A percentile compares a stretch with the other conserved stretches of the same genome.
Evolutionary conservation across 2,329 filamentous ascomycete species (phyloP).

Genomic region (Ophiostoma quercus): DNA sequence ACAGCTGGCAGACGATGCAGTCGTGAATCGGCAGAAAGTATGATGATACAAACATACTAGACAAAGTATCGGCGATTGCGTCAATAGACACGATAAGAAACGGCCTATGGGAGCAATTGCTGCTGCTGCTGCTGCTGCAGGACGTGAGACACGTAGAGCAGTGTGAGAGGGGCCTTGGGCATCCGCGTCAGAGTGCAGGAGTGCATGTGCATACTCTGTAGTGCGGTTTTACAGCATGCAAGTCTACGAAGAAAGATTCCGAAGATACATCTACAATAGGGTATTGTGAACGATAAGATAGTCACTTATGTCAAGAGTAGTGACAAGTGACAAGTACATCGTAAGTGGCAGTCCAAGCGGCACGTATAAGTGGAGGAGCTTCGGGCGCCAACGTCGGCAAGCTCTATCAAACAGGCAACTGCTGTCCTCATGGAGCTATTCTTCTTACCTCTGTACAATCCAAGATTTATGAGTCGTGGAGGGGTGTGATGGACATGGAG

Average conservation of each 20-base stretch:
- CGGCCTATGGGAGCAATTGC: neutral
- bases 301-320: neutral
- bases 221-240: neutral
- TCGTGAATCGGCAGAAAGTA: no score
- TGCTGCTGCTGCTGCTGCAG: neutral
- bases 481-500: neutral
- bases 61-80: neutral
- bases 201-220: neutral
- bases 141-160: neutral
- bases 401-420: neutral
- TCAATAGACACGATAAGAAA: neutral
- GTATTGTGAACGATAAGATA: no score
- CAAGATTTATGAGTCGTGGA: slow-evolving; percentile 1
- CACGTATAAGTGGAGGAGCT: neutral
- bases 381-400: neutral
- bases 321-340: neutral
- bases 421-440: neutral
- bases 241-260: no score
- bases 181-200: neutral
- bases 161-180: neutral
- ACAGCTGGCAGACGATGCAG: neutral
- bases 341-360: neutral
- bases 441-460: neutral
- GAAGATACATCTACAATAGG: no score
- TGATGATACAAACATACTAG: no score